A percentile compares a stretch with the other conserved stretches of the same genome.
Conservation (phyloP, 495 filamentous ascomycete genomes). For the Penicillium paradoxum region DNA sequence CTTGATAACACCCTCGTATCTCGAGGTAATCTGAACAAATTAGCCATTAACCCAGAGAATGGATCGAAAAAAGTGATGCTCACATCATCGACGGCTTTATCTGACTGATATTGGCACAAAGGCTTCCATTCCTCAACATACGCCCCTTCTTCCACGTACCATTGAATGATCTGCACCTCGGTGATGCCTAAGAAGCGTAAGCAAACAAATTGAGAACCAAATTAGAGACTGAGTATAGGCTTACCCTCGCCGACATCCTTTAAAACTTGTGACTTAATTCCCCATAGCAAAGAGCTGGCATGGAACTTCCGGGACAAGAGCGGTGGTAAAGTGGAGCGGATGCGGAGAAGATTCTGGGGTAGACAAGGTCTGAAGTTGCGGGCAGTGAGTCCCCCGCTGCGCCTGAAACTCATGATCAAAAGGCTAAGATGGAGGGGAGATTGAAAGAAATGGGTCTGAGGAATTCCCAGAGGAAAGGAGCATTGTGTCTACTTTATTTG, state of each 20-base stretch:
- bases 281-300: slow-evolving; percentile 49
- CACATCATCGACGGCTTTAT: slow-evolving; percentile 96
- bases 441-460: background rate
- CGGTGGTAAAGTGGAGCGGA: slow-evolving; percentile 19
- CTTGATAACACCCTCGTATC: slow-evolving; percentile 93
- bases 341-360: slow-evolving; percentile 29
- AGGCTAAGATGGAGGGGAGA: background rate
- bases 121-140: slow-evolving; percentile 97
- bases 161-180: slow-evolving; percentile 98
- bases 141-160: slow-evolving; percentile 96
- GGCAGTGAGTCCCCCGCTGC: slow-evolving; percentile 25
- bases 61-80: slow-evolving; percentile 4
- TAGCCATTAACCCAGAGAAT: background rate
- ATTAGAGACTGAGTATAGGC: slow-evolving; percentile 7
- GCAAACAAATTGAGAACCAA: slow-evolving; percentile 10
- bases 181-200: slow-evolving; percentile 65
- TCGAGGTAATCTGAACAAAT: slow-evolving; percentile 70
- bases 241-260: slow-evolving; percentile 96
- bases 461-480: slow-evolving; percentile 1
- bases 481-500: slow-evolving; percentile 19
- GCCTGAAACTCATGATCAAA: slow-evolving; percentile 34
- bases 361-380: slow-evolving; percentile 23
- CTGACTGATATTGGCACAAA: slow-evolving; percentile 94
- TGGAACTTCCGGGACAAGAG: slow-evolving; percentile 52
- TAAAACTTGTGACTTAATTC: slow-evolving; percentile 79